phyloP scores from a whole-genome alignment of 2,329 filamentous ascomycete genomes.

The Aureobasidium uvarum region DNA sequence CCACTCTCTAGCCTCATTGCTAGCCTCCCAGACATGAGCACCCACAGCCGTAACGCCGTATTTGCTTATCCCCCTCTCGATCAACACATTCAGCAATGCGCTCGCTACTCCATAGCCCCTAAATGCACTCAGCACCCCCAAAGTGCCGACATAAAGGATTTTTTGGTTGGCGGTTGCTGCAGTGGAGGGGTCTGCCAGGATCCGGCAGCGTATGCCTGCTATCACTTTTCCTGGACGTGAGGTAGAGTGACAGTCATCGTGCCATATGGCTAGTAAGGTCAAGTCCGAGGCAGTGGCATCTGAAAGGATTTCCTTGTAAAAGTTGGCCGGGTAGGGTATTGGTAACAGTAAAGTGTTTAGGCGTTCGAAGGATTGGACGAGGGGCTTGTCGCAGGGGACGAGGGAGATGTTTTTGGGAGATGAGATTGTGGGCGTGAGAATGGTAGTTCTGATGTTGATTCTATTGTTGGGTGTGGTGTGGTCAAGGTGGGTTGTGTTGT shows the following conservation, averaged over 20 bases:
- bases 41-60: slow-evolving; percentile 55
- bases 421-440: slow-evolving; percentile 25
- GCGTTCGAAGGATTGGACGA: slow-evolving; percentile 57
- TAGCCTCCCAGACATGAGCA: slow-evolving; percentile 64
- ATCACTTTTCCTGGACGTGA: slow-evolving; percentile 41
- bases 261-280: slow-evolving; percentile 60
- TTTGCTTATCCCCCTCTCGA: slow-evolving; percentile 42
- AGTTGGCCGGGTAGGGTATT: slow-evolving; percentile 59
- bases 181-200: slow-evolving; percentile 37
- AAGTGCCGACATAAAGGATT: slow-evolving; percentile 60
- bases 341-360: slow-evolving; percentile 60
- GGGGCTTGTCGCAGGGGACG: slow-evolving; percentile 51
- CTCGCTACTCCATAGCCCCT: slow-evolving; percentile 58
- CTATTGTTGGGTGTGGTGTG: neutral
- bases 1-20: slow-evolving; percentile 60
- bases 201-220: slow-evolving; percentile 50
- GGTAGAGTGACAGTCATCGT: slow-evolving; percentile 42
- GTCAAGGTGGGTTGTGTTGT: slow-evolving; percentile 8
- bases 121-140: slow-evolving; percentile 60
- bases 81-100: slow-evolving; percentile 49
- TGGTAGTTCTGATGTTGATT: neutral
- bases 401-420: slow-evolving; percentile 54
- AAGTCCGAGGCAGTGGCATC: slow-evolving; percentile 54
- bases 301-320: slow-evolving; percentile 60
- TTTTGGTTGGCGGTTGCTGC: slow-evolving; percentile 26